A percentile compares a stretch with the other conserved stretches of the same genome.
phyloP scores from a whole-genome alignment of 2,329 filamentous ascomycete genomes.

The Trichoderma guizhouense region DNA sequence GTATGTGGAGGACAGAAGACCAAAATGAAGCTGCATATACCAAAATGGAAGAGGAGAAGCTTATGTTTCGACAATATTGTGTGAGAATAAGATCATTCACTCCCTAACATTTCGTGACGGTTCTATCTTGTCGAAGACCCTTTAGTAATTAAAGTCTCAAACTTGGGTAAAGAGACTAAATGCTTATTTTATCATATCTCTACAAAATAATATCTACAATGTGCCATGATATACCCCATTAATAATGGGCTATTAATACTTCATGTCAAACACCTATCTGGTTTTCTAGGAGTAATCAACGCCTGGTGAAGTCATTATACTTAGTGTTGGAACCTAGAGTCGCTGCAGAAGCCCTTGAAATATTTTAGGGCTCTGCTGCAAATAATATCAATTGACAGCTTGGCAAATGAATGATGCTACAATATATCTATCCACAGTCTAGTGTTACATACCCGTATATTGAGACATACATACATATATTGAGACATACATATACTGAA shows the following conservation, averaged over 20 bases:
- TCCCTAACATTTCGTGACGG: too few species aligned
- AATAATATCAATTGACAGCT: neutral
- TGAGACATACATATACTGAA: too few species aligned
- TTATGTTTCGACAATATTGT: neutral
- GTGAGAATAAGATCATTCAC: too few species aligned
- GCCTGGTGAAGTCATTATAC: neutral
- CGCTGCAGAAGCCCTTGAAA: neutral
- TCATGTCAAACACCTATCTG: neutral
- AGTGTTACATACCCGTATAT: neutral
- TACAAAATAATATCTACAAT: neutral
- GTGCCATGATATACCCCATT: neutral
- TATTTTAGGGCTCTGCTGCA: neutral
- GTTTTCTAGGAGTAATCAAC: neutral
- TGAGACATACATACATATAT: too few species aligned
- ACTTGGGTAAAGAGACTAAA: neutral
- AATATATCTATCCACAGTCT: neutral
- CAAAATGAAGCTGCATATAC: neutral
- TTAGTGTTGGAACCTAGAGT: neutral
- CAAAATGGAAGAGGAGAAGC: neutral
- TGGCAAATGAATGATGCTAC: neutral
- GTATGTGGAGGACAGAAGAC: neutral
- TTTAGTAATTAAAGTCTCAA: neutral
- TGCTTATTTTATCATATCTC: too few species aligned
- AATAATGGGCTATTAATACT: neutral
- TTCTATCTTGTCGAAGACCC: neutral